Percentiles rank a stretch among this genome's conserved stretches.
These are phyloP conservation scores for Calonectria leucothoes DNA, from an alignment of 2,329 filamentous ascomycete genomes.

Conservation along the genomic window DNA sequence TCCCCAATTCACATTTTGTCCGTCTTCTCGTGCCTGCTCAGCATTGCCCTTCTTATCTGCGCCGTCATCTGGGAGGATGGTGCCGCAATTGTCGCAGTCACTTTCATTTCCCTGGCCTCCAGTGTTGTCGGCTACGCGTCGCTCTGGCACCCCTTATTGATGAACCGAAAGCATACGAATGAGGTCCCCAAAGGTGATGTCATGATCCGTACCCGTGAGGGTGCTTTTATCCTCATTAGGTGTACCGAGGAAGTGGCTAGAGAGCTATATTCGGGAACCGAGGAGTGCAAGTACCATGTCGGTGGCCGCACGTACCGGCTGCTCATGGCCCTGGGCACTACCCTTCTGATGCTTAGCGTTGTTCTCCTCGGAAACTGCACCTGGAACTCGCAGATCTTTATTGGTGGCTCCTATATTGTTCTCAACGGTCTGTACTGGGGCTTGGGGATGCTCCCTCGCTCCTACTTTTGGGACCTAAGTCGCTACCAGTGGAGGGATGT, in stretches of 20 bases:
- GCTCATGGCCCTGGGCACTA: constrained; percentile 68
- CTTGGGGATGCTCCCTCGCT: constrained; percentile 61
- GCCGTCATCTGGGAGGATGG: constrained; percentile 54
- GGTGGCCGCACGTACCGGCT: constrained; percentile 58
- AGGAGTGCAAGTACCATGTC: constrained; percentile 69
- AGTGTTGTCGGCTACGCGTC: constrained; percentile 67
- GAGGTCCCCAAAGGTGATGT: constrained; percentile 67
- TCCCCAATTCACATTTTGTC: constrained; percentile 67
- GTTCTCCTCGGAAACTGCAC: constrained; percentile 71
- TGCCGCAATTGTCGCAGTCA: constrained; percentile 56
- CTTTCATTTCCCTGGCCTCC: constrained; percentile 63
- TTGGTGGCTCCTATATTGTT: constrained; percentile 67
- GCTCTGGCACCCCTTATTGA: constrained; percentile 67
- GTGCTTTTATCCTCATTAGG: constrained; percentile 67
- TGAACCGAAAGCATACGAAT: constrained; percentile 60
- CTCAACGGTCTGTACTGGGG: constrained; percentile 72
- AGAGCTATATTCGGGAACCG: constrained; percentile 72
- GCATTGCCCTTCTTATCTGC: constrained; percentile 58
- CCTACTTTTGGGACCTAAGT: constrained; percentile 68
- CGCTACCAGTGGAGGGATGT: constrained; percentile 58
- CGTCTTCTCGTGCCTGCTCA: constrained; percentile 61
- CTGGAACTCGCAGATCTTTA: constrained; percentile 70
- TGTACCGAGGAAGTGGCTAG: constrained; percentile 71
- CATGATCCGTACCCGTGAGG: constrained; percentile 70
- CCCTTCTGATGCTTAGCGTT: constrained; percentile 70